Base-by-base conservation (phyloP, 2,329 filamentous ascomycete genomes). In the Colletotrichum cereale region DNA sequence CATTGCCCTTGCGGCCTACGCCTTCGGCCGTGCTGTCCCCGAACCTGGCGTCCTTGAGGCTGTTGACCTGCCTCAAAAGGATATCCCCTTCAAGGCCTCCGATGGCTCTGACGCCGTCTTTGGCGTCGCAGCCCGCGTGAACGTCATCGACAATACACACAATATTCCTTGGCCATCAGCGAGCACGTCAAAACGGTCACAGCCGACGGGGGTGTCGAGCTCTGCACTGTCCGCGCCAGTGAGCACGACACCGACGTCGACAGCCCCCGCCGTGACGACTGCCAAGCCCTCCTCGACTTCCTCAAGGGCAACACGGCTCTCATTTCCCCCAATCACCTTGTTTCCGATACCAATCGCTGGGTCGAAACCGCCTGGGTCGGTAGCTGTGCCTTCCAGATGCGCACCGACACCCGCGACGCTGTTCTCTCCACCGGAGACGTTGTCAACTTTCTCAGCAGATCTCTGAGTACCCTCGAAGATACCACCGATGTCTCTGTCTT, bases 221-320 rank as follows among this genome's bases (percentile, higher is more conserved):
- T 71, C 12, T 71, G 68, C 57, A 58, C 64, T 21, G 53, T 63
- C 12, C 57, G 52, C 3, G 52, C 44, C 21, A 68, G 50, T 21
- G 29, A 58, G 29, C 56, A 14, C 29, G 65, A 56, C 38, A 29
- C 7, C 10, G 53, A 53, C 38, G 24, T 38, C 29, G 57, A 44
- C 26, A 40, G 34, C 14, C 65, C 68, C 44, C 68, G 52, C 44
- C 68, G 65, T n/a, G 44, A 68, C 26, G 65, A 71, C 8, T 71
- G 68, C 31, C 65, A 71, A 29, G 58, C 68, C 11, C 68, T 71
- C 21, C 47, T 60, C 31, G 68, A 71, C 31, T 68, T 48, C 11
- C 6, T 53, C 38, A 38, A 68, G 36, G 18, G 8, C 5, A 21
- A 55, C 16, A 42, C 61, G 2, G 57, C 57, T 21, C n/a, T 60